Base-by-base conservation (phyloP, 768 basidiomycete species). In the Suillus weaverae region DNA sequence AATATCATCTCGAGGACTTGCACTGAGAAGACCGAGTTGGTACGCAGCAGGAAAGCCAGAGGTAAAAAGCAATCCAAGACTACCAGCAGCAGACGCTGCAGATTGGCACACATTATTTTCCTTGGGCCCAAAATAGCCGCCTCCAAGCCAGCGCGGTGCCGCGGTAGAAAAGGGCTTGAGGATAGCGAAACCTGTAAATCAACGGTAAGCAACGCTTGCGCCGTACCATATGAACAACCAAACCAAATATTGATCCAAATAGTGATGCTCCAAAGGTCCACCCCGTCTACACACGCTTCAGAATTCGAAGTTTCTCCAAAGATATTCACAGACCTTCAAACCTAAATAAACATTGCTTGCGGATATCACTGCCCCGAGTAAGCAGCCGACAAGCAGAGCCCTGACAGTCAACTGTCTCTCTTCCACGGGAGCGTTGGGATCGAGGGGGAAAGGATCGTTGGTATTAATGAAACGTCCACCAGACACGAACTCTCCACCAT, bases 321-420 rank as follows among this genome's bases (percentile, higher is more conserved):
- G 16, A 56, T 30, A 35, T 38, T 38, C 7, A 54, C 67, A 18
- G 41, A 70, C 73, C 77, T 89, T 89, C 64, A 89, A 73, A 44
- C 89, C 86, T 26, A 89, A 84, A 72, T 90, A 89, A 65, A 90
- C 84, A 72, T 87, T 87, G 56, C 85, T 85, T 14, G 87, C 85
- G 55, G 84, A 82, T 33, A 88, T 84, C 72, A 88, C 67, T 46
- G 81, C 84, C 36, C 86, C 85, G 35, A 89, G 79, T 18, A 62
- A 65, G 68, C 81, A 81, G 64, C 85, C 85, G 63, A 85, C 82
- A 59, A 85, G 66, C 22, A 87, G 66, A 53, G 85, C 81, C 62
- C 85, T 80, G 20, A 44, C 3, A 16, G 85, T 84, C 55, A 87
- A 80, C 26, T 57, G 56, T 26, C 38, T 57, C 72, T 86, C 86